These are phyloP conservation scores for Leishmania gerbilli DNA, from an alignment of 208 protist species.

Conservation along the genomic window DNA sequence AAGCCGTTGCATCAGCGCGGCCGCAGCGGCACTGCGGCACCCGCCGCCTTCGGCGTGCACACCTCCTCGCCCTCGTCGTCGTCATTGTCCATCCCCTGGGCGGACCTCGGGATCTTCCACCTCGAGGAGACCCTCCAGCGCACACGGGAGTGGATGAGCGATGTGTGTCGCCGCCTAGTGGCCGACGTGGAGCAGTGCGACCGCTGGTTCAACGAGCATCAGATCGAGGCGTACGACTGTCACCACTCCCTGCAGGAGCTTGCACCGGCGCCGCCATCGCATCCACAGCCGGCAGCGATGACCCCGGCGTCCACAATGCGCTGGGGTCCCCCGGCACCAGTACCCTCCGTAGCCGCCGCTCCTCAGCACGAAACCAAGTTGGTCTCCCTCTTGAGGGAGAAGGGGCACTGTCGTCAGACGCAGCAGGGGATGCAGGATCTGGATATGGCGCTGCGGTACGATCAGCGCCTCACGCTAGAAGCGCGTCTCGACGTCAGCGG, in stretches of 20 bases:
- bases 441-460: conserved; percentile 50
- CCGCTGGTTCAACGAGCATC: conserved; percentile 53
- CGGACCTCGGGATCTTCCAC: conserved; percentile 47
- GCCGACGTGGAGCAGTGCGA: conserved; percentile 68
- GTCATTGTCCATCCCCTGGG: conserved; percentile 43
- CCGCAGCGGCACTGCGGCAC: neutral
- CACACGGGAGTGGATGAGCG: conserved; percentile 60
- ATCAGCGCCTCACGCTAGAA: conserved; percentile 76
- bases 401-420: conserved; percentile 33
- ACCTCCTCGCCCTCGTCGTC: conserved; percentile 2
- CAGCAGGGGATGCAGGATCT: conserved; percentile 48
- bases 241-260: conserved; percentile 62
- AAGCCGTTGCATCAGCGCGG: conserved; percentile 7
- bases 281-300: conserved; percentile 5
- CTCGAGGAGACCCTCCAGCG: conserved; percentile 50
- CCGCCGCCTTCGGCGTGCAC: neutral
- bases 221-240: conserved; percentile 63
- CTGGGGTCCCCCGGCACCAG: conserved; percentile 6
- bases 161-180: conserved; percentile 52
- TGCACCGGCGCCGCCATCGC: conserved; percentile 24
- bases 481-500: conserved; percentile 51
- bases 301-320: conserved; percentile 6
- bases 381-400: conserved; percentile 37
- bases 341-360: neutral
- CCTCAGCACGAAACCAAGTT: conserved; percentile 34